These are phyloP conservation scores for Cornus kousa DNA, from an alignment of 148 eudicot genomes.

Conservation along the genomic window DNA sequence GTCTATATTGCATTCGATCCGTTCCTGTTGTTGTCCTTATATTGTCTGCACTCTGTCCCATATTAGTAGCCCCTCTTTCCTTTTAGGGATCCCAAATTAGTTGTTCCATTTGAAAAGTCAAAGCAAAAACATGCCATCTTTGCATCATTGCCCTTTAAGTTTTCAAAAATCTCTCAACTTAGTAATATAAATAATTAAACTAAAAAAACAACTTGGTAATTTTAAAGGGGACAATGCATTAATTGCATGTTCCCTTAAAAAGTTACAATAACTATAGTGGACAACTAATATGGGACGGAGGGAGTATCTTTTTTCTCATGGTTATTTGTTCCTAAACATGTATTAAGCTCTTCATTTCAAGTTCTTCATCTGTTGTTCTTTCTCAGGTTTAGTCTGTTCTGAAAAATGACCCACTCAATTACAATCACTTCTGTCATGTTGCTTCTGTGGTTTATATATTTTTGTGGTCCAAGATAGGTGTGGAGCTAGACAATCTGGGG, in stretches of 20 bases:
- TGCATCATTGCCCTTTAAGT: too few relatives aligned
- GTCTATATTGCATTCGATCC: background rate
- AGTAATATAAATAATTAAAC: too few relatives aligned
- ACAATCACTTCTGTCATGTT: background rate
- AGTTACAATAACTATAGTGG: too few relatives aligned
- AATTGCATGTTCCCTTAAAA: too few relatives aligned
- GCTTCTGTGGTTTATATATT: conserved; percentile 12
- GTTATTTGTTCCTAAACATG: background rate
- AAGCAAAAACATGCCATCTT: too few relatives aligned
- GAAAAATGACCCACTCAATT: background rate
- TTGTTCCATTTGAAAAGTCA: too few relatives aligned
- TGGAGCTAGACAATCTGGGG: conserved; percentile 78
- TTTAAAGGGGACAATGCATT: too few relatives aligned
- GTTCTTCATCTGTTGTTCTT: background rate
- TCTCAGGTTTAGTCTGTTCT: background rate
- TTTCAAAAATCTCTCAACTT: too few relatives aligned
- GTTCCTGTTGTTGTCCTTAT: background rate
- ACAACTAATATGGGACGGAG: too few relatives aligned
- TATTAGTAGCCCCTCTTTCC: too few relatives aligned
- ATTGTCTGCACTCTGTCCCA: background rate
- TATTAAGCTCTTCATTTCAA: background rate
- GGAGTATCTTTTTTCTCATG: background rate
- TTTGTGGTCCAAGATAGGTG: conserved; percentile 49
- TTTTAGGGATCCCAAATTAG: too few relatives aligned
- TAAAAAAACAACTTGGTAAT: too few relatives aligned